Base-by-base conservation (phyloP, 176 grass and related monocot genomes). In the Thalia dealbata region DNA sequence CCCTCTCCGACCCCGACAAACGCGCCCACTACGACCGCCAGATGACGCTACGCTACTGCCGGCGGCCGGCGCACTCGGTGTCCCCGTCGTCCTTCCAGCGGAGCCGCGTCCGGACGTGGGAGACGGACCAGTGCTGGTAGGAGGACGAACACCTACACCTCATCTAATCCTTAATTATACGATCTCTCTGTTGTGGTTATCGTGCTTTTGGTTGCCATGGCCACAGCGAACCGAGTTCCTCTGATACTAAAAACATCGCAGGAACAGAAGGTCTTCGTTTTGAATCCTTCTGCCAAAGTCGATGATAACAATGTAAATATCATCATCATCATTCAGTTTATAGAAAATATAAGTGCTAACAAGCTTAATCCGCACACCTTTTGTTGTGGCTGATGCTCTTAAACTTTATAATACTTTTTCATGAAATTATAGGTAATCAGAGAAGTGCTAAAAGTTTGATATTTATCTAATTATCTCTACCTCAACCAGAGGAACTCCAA, bases 41-140 rank as follows among this genome's bases (percentile, higher is more conserved):
- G 64, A 73, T 82, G 73, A 62, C 84, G 72, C 69, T 7, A 66
- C 69, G 16, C n/a, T 13, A 27, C 14, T 23, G 15, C 22, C 69
- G 65, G 32, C 71, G 35, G 16, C 66, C 60, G 0, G 3, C 27
- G 14, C 69, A 84, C 67, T 52, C 75, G 23, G 67, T 62, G 41
- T 86, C 66, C 21, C 71, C 84, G 6, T 50, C 84, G 25, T 50
- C 84, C 21, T 90, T 86, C 74, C 80, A 75, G 0, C 74, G 66
- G 42, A 64, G 10, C 65, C 28, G 75, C 52, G 81, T 75, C 51
- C 88, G 88, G 16, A 86, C 81, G 5, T 90, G 88, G 88, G 88
- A 86, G 75, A 90, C 88, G 1, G 84, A 90, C 66, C 84, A 90
- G 81, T 90, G 84, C 78, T 90, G 84, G 88, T 90, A 68, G 61